Evolutionary conservation across 108 stramenopile species (phyloP), one percentile per base, ranked within the genome.

Genomic region (Skeletonema costatum): DNA sequence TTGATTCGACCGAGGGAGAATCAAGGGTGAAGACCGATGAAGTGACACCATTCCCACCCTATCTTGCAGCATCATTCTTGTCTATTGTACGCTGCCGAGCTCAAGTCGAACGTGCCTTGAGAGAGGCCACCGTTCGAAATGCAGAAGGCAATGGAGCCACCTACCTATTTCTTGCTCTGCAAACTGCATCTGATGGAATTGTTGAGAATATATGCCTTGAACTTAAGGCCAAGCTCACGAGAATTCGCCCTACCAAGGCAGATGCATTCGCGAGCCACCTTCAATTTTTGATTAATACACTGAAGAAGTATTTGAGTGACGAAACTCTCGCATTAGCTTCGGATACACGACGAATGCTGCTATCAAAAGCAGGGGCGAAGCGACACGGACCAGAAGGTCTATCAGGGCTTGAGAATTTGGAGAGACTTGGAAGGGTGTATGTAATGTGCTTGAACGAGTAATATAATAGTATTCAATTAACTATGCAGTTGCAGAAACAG

Each of bases 91-190:
- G 94, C 11, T 90, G 89, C 64, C 76, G 94, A 30, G 94, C 94
- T 17, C 94, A 96, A 84, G 94, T 96, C 30, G 94, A 96, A 74
- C 89, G 90, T 61, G 90, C 94, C 2, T 72, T 96, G 32, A 87
- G 91, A 2, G 82, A 83, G 21, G 89, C 88, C 60, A 82, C 76
- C 30, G 41, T 93, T 32, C 83, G 94, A 11, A 81, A 84, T 29
- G 84, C 89, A 3, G 89, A 93, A 59, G 88, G 86, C 8, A 88
- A 93, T 58, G 88, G 86, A 11, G 41, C 50, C 16, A 88, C 91
- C 10, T 96, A 96, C 58, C 90, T 89, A 67, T 86, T 87, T 70
- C 86, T 92, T 68, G 88, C 92, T 39, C 85, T 96, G 73, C 79
- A 85, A 64, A 91, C 90, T n/a, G 92, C 92, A 31, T 91, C 94